These are phyloP conservation scores for Hypoxylon sp. DNA, from an alignment of 2,329 filamentous ascomycete species.

Conservation along the genomic window DNA sequence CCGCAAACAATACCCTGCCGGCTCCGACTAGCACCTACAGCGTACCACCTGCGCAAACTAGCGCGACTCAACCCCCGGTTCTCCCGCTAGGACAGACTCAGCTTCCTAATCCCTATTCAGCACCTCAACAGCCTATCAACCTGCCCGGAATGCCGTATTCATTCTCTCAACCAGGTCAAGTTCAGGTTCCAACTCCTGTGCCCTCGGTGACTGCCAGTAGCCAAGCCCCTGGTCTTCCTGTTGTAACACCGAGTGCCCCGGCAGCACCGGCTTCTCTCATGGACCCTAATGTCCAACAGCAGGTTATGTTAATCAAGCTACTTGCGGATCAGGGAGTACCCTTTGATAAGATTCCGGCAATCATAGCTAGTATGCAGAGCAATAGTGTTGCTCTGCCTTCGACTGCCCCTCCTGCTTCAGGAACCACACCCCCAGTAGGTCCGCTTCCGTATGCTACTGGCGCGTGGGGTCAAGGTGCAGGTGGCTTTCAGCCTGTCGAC, in stretches of 20 bases:
- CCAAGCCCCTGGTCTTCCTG: conserved; percentile 55
- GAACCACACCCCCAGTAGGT: conserved; percentile 55
- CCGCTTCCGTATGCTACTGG: conserved; percentile 59
- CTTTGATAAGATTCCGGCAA: conserved; percentile 78
- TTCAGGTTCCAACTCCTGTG: conserved; percentile 51
- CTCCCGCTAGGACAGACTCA: conserved; percentile 48
- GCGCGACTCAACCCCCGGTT: conserved; percentile 43
- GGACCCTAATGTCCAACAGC: conserved; percentile 73
- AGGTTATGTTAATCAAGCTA: conserved; percentile 80
- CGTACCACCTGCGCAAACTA: conserved; percentile 46
- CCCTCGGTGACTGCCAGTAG: conserved; percentile 55
- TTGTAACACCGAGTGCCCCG: conserved; percentile 54
- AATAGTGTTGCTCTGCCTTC: conserved; percentile 51
- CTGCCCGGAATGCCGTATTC: conserved; percentile 60
- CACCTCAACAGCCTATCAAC: conserved; percentile 71
- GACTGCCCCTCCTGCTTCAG: conserved; percentile 51
- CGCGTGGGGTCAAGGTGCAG: conserved; percentile 56
- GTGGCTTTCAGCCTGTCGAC: conserved; percentile 57
- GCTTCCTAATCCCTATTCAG: conserved; percentile 57
- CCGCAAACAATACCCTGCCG: conserved; percentile 58
- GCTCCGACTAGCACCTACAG: conserved; percentile 52
- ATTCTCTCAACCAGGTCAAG: conserved; percentile 60
- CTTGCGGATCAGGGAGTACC: conserved; percentile 81
- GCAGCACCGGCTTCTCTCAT: conserved; percentile 56
- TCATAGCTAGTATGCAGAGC: conserved; percentile 67